A percentile compares a stretch with the other conserved stretches of the same genome.
Evolutionary conservation across 768 basidiomycete species (phyloP).

Genomic region (Leccinum aurantiacum): DNA sequence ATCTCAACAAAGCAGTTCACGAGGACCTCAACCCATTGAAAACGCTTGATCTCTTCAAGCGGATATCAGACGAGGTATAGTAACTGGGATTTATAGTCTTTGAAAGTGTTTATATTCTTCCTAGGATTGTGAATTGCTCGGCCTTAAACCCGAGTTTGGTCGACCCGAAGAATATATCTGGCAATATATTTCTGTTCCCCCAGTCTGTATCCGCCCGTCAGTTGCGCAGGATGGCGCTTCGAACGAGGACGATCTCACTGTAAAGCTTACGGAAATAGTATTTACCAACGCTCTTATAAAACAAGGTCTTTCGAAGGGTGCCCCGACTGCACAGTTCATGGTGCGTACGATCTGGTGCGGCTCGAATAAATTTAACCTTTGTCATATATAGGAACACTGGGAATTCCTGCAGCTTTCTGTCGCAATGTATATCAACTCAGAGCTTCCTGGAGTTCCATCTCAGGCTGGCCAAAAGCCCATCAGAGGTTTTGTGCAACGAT

Average conservation of each 20-base stretch:
- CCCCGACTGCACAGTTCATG: constrained; percentile 88
- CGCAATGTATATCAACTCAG: constrained; percentile 98
- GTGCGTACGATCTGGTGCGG: constrained; percentile 34
- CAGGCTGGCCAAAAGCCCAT: constrained; percentile 91
- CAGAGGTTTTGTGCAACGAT: constrained; percentile 93
- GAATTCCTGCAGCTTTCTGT: constrained; percentile 93
- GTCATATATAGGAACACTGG: constrained; percentile 82
- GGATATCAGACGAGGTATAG: constrained; percentile 86
- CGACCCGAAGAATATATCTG: constrained; percentile 97
- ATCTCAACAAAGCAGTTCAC: constrained; percentile 82
- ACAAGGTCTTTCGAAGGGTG: constrained; percentile 83
- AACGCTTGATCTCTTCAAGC: constrained; percentile 86
- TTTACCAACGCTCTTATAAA: constrained; percentile 92
- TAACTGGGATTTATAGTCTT: background rate
- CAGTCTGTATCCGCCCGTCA: constrained; percentile 95
- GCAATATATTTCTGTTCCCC: constrained; percentile 98
- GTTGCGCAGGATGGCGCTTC: constrained; percentile 98
- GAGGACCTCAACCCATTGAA: constrained; percentile 96
- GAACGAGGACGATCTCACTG: constrained; percentile 97
- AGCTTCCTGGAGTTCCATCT: constrained; percentile 88
- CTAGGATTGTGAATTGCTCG: constrained; percentile 93
- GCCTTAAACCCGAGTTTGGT: constrained; percentile 83
- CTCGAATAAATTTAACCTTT: constrained; percentile 1
- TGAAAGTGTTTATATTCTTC: constrained; percentile 3
- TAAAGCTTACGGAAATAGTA: constrained; percentile 96